Percentiles rank a stretch among this genome's conserved stretches.
These are phyloP conservation scores for Acacia pycnantha DNA, from an alignment of 331 rosid species.

Conservation along the genomic window DNA sequence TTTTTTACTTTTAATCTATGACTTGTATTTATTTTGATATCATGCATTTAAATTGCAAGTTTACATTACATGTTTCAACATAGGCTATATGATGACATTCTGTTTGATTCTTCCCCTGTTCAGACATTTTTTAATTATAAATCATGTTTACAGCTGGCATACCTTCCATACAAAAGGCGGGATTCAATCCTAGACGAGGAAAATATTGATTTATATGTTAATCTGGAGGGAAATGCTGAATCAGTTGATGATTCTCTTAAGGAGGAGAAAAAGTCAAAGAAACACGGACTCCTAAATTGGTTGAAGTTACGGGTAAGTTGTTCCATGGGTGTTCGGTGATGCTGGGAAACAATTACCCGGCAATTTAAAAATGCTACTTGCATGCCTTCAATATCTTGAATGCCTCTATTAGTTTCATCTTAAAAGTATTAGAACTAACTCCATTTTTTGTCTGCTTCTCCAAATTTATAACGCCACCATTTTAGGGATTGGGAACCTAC, in stretches of 20 bases:
- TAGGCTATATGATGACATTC: neutral
- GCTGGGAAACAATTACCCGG: slow-evolving; percentile 7
- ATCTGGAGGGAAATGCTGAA: slow-evolving; percentile 70
- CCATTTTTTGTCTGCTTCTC: slow-evolving; percentile 27
- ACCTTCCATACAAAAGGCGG: slow-evolving; percentile 93
- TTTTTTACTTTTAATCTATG: neutral
- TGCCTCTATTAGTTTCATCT: slow-evolving; percentile 21
- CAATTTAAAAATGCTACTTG: slow-evolving; percentile 16
- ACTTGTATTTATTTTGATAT: neutral
- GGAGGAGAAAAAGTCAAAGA: slow-evolving; percentile 86
- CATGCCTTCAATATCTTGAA: slow-evolving; percentile 16
- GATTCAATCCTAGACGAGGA: slow-evolving; percentile 93
- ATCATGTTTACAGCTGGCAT: slow-evolving; percentile 74
- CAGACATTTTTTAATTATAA: slow-evolving; percentile 6
- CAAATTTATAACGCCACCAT: slow-evolving; percentile 2
- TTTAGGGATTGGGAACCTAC: slow-evolving; percentile 13
- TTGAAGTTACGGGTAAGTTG: slow-evolving; percentile 79
- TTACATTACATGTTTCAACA: neutral
- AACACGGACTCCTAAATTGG: slow-evolving; percentile 95
- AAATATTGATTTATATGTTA: slow-evolving; percentile 70
- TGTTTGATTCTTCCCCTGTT: neutral
- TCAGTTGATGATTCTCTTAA: slow-evolving; percentile 52
- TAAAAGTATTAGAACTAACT: slow-evolving; percentile 2
- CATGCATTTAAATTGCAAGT: slow-evolving; percentile 12
- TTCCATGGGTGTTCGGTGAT: slow-evolving; percentile 18